phyloP scores from a whole-genome alignment of 352 stramenopile species.

The Pythium folliculosum region DNA sequence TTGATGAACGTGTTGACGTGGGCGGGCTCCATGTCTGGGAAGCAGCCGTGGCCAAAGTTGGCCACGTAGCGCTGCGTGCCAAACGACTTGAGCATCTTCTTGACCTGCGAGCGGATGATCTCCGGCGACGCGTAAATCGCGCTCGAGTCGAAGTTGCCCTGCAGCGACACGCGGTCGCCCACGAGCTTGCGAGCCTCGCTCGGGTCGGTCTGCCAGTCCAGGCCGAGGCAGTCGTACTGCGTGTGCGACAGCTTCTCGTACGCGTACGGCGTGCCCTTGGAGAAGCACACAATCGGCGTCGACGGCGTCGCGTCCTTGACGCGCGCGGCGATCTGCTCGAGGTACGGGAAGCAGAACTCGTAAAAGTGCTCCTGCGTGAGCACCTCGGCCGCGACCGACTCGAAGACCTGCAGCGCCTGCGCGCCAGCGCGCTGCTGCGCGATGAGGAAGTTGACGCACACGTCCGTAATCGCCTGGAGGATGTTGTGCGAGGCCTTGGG shows the following conservation, averaged over 20 bases:
- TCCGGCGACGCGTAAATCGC: conserved; percentile 86
- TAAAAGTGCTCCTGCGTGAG: conserved; percentile 94
- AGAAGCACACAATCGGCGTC: conserved; percentile 84
- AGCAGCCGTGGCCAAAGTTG: conserved; percentile 97
- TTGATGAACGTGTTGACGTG: conserved; percentile 96
- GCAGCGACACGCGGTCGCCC: conserved; percentile 71
- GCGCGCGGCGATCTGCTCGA: conserved; percentile 76
- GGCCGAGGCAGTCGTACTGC: conserved; percentile 94
- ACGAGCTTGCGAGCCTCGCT: conserved; percentile 80
- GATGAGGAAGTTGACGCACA: conserved; percentile 96
- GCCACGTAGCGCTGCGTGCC: conserved; percentile 96
- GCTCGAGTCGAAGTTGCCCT: conserved; percentile 94
- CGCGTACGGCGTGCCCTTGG: conserved; percentile 83
- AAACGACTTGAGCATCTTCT: conserved; percentile 95
- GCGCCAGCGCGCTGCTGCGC: conserved; percentile 93
- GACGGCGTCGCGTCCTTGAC: conserved; percentile 70
- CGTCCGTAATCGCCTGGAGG: conserved; percentile 93
- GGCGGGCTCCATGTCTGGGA: conserved; percentile 93
- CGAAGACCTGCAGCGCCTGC: conserved; percentile 97
- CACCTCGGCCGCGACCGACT: conserved; percentile 95
- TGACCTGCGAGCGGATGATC: conserved; percentile 82
- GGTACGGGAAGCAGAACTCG: conserved; percentile 94
- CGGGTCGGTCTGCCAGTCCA: conserved; percentile 95
- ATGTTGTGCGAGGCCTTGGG: conserved; percentile 90
- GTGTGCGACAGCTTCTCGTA: conserved; percentile 73